These are phyloP conservation scores for Stellera chamaejasme DNA, from an alignment of 345 rosid species.

Conservation along the genomic window DNA sequence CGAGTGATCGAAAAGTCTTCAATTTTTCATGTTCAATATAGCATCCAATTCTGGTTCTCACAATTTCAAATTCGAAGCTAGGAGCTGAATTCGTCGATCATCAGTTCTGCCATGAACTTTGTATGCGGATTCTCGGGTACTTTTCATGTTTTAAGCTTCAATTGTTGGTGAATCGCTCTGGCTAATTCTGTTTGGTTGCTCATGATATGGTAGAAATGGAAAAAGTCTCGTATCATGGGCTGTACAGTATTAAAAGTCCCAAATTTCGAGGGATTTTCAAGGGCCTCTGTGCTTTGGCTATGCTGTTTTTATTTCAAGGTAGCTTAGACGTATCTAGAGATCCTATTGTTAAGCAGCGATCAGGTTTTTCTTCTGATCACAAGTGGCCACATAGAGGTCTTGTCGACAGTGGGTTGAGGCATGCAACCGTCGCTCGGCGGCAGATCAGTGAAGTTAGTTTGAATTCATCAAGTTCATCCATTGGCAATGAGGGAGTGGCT, in stretches of 20 bases:
- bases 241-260: conserved; percentile 18
- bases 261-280: conserved; percentile 32
- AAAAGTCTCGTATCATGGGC: conserved; percentile 7
- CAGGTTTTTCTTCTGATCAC: conserved; percentile 16
- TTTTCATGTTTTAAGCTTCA: background rate
- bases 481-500: conserved; percentile 12
- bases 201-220: conserved; percentile 16
- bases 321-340: conserved; percentile 22
- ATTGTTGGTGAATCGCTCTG: background rate
- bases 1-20: conserved; percentile 9
- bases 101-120: conserved; percentile 26
- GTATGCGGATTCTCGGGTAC: no score
- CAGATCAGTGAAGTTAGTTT: conserved; percentile 15
- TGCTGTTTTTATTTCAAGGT: conserved; percentile 29
- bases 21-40: background rate
- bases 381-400: conserved; percentile 1
- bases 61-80: conserved; percentile 5
- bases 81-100: conserved; percentile 18
- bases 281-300: conserved; percentile 24
- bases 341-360: conserved; percentile 20
- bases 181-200: conserved; percentile 5
- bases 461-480: conserved; percentile 15
- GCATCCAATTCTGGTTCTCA: background rate
- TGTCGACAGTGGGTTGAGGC: conserved; percentile 16
- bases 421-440: conserved; percentile 22